Percentiles rank a stretch among this genome's conserved stretches.
phyloP scores from a whole-genome alignment of 2,329 filamentous ascomycete genomes.

The Hypoxylon sp. region DNA sequence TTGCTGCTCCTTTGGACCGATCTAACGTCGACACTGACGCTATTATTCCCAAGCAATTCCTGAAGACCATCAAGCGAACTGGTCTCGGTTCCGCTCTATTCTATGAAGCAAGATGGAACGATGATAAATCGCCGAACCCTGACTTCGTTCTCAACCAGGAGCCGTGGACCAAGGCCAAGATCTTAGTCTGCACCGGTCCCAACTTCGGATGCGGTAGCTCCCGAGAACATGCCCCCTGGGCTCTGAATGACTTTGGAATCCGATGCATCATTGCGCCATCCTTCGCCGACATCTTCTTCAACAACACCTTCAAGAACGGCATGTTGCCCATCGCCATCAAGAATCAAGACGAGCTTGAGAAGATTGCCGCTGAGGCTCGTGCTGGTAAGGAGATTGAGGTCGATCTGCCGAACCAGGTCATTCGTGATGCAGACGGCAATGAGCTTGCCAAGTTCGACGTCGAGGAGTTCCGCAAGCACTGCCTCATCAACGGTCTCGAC shows the following conservation, averaged over 20 bases:
- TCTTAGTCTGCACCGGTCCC: constrained; percentile 89
- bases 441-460: constrained; percentile 86
- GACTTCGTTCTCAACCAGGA: constrained; percentile 92
- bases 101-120: constrained; percentile 83
- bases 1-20: constrained; percentile 88
- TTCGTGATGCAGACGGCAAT: constrained; percentile 82
- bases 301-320: constrained; percentile 99
- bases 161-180: constrained; percentile 86
- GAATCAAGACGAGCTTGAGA: constrained; percentile 75
- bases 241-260: constrained; percentile 96
- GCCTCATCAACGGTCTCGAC: constrained; percentile 91
- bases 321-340: constrained; percentile 90
- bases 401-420: constrained; percentile 86
- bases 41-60: constrained; percentile 99
- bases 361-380: constrained; percentile 81
- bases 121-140: constrained; percentile 80
- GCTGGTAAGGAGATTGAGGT: constrained; percentile 89
- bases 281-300: constrained; percentile 92
- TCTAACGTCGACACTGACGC: constrained; percentile 98
- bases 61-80: constrained; percentile 99
- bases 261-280: constrained; percentile 92
- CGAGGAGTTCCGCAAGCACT: constrained; percentile 95
- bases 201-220: constrained; percentile 97
- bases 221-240: constrained; percentile 97
- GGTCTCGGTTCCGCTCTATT: constrained; percentile 92